Base-by-base conservation (phyloP, 2,329 filamentous ascomycete genomes). In the Paecilomyces sp. region DNA sequence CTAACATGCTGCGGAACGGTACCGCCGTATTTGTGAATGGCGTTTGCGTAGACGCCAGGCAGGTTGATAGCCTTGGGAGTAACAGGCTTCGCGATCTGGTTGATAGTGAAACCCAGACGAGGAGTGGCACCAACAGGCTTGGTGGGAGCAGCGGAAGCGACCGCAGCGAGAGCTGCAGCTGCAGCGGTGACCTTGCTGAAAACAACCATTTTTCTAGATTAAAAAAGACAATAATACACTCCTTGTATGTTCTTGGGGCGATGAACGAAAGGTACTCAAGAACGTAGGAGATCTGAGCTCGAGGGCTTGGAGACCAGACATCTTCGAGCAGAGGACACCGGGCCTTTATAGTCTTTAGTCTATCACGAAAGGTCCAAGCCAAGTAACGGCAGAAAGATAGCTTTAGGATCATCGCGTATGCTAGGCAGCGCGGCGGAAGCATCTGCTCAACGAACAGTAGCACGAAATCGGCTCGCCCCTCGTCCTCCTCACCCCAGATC, bases 81-180 rank as follows among this genome's bases (percentile, higher is more conserved):
- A 22, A 57, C 57, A 24, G 64, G 60, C n/a, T 61, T 65, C 54
- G 62, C 58, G 13, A 68, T 24, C 64, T 74, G 72, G 56, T 69
- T 69, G 64, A 74, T 54, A 5, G 65, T 69, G 68, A 74, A 74
- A 59, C 62, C 65, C 61, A 68, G 67, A 58, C 64, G 66, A 54
- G 66, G 55, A 51, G 61, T 62, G 47, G 63, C 36, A 41, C 36
- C 36, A 41, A 41, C 36, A 41, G 36, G 36, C 36, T 41, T 61
- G 34, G 62, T 63, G 15, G 72, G 72, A 52, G 68, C 64, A 56
- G 72, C 72, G 18, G 66, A 70, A 6, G 63, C 65, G 41, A 68
- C 59, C 56, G 67, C 64, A 24, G 70, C 64, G 18, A 74, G 63
- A 60, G 69, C 66, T 54, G 69, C 61, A 36, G 68, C 56, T 36